Evolutionary conservation across 441 rosid species (phyloP).

Genomic region (Croton laevigatus): DNA sequence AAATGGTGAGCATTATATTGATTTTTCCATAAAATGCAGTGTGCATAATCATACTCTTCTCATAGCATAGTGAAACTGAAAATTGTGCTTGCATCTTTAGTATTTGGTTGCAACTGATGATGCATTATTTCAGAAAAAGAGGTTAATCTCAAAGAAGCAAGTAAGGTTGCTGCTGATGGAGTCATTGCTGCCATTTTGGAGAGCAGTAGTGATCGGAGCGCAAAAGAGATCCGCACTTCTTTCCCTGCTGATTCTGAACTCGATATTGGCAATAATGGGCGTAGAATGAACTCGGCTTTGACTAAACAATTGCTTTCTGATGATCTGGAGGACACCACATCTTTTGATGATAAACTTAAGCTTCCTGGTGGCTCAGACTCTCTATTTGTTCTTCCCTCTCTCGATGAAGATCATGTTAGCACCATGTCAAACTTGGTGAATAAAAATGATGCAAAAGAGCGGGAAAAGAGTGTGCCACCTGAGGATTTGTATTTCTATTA

Average conservation of each 20-base stretch:
- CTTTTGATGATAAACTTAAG: constrained; percentile 29
- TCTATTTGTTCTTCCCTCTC: constrained; percentile 27
- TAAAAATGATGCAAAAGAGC: constrained; percentile 16
- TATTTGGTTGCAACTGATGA: constrained; percentile 1
- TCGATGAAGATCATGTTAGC: constrained; percentile 24
- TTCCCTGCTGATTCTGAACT: constrained; percentile 16
- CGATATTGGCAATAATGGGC: constrained; percentile 23
- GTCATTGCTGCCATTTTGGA: neutral
- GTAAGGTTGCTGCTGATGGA: constrained; percentile 20
- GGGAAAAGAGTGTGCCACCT: constrained; percentile 18
- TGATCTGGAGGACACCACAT: constrained; percentile 17
- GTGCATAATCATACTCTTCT: neutral
- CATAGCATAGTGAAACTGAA: neutral
- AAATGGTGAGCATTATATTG: constrained; percentile 30
- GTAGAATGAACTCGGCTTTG: constrained; percentile 20
- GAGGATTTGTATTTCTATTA: constrained; percentile 56
- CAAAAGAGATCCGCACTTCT: constrained; percentile 20
- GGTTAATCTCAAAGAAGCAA: constrained; percentile 21
- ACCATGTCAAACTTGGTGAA: constrained; percentile 12
- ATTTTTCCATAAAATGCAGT: neutral
- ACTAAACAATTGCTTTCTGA: constrained; percentile 18
- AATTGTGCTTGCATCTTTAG: neutral
- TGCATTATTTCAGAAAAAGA: constrained; percentile 29
- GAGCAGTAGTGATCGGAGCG: constrained; percentile 22
- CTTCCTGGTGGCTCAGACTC: constrained; percentile 46